These are phyloP conservation scores for Lachancea nothofagi DNA, from an alignment of 805 yeast species.

Conservation along the genomic window DNA sequence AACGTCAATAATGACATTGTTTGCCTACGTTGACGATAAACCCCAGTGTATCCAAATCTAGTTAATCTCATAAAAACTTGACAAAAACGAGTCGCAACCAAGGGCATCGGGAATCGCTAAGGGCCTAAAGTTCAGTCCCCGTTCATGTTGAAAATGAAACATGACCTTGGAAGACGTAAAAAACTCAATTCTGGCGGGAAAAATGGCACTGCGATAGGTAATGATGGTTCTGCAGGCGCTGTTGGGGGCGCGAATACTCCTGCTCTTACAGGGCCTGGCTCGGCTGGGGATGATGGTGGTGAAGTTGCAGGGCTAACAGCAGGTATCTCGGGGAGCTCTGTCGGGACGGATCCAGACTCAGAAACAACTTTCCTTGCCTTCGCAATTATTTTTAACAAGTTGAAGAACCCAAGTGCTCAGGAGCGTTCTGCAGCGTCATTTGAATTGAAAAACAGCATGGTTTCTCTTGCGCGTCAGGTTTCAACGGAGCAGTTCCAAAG, in stretches of 20 bases:
- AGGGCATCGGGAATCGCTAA: background rate
- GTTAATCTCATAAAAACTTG: too few relatives aligned
- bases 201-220: slow-evolving; percentile 22
- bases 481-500: slow-evolving; percentile 76
- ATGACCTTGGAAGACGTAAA: slow-evolving; percentile 23
- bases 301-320: slow-evolving; percentile 16
- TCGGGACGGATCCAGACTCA: slow-evolving; percentile 15
- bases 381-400: slow-evolving; percentile 34
- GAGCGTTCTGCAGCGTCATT: slow-evolving; percentile 50
- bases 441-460: slow-evolving; percentile 64
- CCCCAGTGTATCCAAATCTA: too few relatives aligned
- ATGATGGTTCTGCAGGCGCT: slow-evolving; percentile 13
- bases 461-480: slow-evolving; percentile 70
- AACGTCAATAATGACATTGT: too few relatives aligned
- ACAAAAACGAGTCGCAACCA: too few relatives aligned
- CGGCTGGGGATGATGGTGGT: slow-evolving; percentile 18
- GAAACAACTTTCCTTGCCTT: slow-evolving; percentile 31
- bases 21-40: too few relatives aligned
- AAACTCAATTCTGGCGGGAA: slow-evolving; percentile 21
- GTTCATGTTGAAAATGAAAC: slow-evolving; percentile 21
- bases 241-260: slow-evolving; percentile 15
- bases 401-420: slow-evolving; percentile 33
- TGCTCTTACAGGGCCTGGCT: slow-evolving; percentile 16
- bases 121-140: background rate
- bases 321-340: slow-evolving; percentile 4